Percentiles rank a stretch among this genome's conserved stretches.
Evolutionary conservation across 148 eudicot species (phyloP).

Genomic region (Camellia granthamiana): DNA sequence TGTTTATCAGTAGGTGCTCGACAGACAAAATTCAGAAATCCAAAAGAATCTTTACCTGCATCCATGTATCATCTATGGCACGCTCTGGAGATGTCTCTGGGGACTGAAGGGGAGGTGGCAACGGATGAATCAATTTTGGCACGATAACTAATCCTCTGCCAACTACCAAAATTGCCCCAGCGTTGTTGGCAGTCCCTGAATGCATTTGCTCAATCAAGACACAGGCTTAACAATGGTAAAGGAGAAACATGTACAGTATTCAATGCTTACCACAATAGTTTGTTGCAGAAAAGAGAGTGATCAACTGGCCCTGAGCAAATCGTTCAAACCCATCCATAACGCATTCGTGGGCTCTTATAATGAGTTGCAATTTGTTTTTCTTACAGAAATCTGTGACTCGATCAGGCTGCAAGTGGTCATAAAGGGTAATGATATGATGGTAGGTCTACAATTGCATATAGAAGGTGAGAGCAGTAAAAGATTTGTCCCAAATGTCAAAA

Average conservation of each 20-base stretch:
- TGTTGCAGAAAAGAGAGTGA: conserved; percentile 96
- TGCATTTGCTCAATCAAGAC: conserved; percentile 15
- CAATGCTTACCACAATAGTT: conserved; percentile 80
- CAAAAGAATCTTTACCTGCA: conserved; percentile 56
- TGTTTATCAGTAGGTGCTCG: neutral
- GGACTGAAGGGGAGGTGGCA: conserved; percentile 84
- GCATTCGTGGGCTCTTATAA: conserved; percentile 96
- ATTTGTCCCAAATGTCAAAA: neutral
- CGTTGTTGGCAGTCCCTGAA: conserved; percentile 95
- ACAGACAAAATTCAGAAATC: neutral
- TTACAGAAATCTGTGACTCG: conserved; percentile 90
- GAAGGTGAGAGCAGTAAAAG: neutral
- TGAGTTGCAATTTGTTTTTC: conserved; percentile 85
- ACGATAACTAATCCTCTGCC: conserved; percentile 97
- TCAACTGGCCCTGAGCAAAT: conserved; percentile 96
- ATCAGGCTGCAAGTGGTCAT: conserved; percentile 70
- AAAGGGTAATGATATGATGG: neutral
- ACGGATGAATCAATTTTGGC: conserved; percentile 92
- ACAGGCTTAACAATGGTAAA: neutral
- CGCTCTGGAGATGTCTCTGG: conserved; percentile 93
- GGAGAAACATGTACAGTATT: neutral
- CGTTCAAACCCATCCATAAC: conserved; percentile 98
- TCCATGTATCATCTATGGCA: conserved; percentile 69
- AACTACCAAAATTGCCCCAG: conserved; percentile 94
- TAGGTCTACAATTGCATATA: neutral